Base-by-base conservation (phyloP, 352 stramenopile genomes). In the Phytopythium helicoides region DNA sequence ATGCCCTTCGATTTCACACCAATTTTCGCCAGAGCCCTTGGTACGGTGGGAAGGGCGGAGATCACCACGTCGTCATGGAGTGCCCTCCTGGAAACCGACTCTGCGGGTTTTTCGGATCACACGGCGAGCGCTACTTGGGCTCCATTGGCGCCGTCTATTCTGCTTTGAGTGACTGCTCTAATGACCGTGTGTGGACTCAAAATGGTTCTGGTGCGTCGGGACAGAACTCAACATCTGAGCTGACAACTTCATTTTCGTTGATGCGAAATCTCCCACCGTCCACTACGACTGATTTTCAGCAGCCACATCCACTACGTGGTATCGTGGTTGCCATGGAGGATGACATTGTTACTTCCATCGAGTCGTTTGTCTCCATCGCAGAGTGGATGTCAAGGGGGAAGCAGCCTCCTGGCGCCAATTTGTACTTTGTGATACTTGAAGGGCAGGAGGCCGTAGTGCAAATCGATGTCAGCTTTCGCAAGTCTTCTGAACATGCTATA, bases 1-100 rank as follows among this genome's bases (percentile, higher is more conserved):
- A 87, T 23, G 62, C 68, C 10, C 44, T 87, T 9, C 68, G 66
- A 14, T 70, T 87, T 18, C 56, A 60, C 15, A 84, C 76, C 10
- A 87, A 64, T 25, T 19, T 66, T 9, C 73, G 76, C 8, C 40
- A 49, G 49, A 75, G 71, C 47, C 60, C 71, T 19, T 83, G 71
- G 73, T 83, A 80, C 57, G 76, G 76, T 4, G 71, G 69, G 18
- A 26, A 40, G 6, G 69, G 66, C 26, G 73, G 76, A 1, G 38
- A 28, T 1, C 52, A 71, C 15, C 49, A 52, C 23, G 50, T 37
- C 1, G 33, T 61, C 9, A 56, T 85, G 46, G 62, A 61, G n/a
- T 61, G 58, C 18, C 73, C 68, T 15, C 15, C 36, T 50, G 53
- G 42, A 0, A 44, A 70, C 42, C 55, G 68, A 18, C 67, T 85